Conservation (phyloP, 176 grass and related monocot genomes). For the Carex littledalei region DNA sequence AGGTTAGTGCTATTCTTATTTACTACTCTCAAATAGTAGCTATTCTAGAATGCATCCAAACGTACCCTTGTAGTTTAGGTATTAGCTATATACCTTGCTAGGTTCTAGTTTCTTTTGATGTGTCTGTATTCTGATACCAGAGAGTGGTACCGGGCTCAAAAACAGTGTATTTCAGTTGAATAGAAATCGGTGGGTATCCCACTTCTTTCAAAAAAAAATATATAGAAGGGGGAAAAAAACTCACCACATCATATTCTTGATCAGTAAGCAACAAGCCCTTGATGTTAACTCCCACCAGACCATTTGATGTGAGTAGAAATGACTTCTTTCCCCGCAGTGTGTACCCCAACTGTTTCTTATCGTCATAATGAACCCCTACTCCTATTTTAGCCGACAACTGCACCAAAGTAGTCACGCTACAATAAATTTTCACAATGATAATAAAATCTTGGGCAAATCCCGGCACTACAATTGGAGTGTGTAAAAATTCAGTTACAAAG, state of each 20-base stretch:
- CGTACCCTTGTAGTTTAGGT: too few species aligned
- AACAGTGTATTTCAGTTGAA: too few species aligned
- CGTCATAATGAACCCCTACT: constrained; percentile 46
- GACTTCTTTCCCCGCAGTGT: constrained; percentile 52
- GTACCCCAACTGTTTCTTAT: constrained; percentile 41
- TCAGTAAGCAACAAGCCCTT: constrained; percentile 46
- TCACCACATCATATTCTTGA: constrained; percentile 55
- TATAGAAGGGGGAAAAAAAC: not conserved
- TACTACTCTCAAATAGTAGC: too few species aligned
- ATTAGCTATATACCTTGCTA: too few species aligned
- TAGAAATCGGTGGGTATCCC: too few species aligned
- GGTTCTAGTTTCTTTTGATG: too few species aligned
- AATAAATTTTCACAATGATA: not conserved
- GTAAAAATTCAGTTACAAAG: not conserved
- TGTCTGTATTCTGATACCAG: too few species aligned
- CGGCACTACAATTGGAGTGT: not conserved
- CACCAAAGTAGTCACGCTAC: not conserved
- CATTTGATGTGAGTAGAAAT: constrained; percentile 37
- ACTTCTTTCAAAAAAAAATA: too few species aligned
- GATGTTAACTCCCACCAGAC: constrained; percentile 46
- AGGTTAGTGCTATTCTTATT: too few species aligned
- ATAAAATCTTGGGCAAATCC: not conserved
- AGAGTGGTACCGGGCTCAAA: too few species aligned
- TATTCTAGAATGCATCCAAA: too few species aligned
- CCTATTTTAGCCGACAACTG: constrained; percentile 68